Conservation (phyloP, 2,329 filamentous ascomycete genomes). For the Nakataea oryzae region DNA sequence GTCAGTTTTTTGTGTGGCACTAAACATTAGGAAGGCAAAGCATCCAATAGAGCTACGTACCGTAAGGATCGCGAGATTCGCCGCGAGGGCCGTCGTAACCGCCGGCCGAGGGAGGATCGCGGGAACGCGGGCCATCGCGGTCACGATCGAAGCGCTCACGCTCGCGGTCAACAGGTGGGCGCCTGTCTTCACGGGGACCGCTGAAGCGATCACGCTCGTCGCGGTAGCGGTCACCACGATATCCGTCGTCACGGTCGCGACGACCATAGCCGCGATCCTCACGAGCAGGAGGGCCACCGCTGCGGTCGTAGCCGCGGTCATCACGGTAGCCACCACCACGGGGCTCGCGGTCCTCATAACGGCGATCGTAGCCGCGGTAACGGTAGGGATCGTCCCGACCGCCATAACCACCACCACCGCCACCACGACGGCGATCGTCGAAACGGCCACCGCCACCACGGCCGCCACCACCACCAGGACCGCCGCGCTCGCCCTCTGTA, state of each 20-base stretch:
- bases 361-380: conserved; percentile 30
- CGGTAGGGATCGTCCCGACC: conserved; percentile 49
- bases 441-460: conserved; percentile 45
- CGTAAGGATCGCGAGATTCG: conserved; percentile 1
- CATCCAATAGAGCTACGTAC: neutral
- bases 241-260: conserved; percentile 12
- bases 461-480: conserved; percentile 42
- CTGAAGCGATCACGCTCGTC: conserved; percentile 12
- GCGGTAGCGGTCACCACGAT: too few species aligned
- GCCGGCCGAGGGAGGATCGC: conserved; percentile 19
- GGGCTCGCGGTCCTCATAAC: conserved; percentile 13
- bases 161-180: conserved; percentile 21
- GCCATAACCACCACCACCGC: conserved; percentile 29
- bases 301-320: conserved; percentile 30
- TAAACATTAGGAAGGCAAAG: neutral
- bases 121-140: conserved; percentile 27
- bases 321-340: conserved; percentile 26
- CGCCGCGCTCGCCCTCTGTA: conserved; percentile 43
- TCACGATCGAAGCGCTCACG: conserved; percentile 42
- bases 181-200: conserved; percentile 35
- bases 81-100: conserved; percentile 1
- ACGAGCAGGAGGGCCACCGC: conserved; percentile 29
- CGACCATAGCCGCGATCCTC: conserved; percentile 32
- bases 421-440: conserved; percentile 54
- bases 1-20: neutral